phyloP scores from a whole-genome alignment of 2,329 filamentous ascomycete species.

The Neopestalotiopsis sp. region DNA sequence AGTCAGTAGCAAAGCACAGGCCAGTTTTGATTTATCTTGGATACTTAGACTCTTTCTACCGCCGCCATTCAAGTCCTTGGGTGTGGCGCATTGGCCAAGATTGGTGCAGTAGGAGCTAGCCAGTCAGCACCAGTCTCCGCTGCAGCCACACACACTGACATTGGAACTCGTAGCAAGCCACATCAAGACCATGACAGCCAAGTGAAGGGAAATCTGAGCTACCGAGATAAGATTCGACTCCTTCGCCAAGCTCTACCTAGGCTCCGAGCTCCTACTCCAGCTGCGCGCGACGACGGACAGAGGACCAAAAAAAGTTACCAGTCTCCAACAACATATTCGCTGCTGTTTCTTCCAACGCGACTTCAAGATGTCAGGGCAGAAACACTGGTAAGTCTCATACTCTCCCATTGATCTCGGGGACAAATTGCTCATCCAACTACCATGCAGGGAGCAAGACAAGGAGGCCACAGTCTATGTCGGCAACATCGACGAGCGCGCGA shows the following conservation, averaged over 20 bases:
- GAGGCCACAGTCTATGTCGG: conserved; percentile 98
- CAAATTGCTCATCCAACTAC: not conserved
- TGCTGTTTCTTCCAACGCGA: not conserved
- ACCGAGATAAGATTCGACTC: not conserved
- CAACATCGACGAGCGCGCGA: conserved; percentile 96
- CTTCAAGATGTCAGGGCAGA: conserved; percentile 44
- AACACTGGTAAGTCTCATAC: conserved; percentile 37
- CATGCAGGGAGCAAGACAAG: conserved; percentile 90
- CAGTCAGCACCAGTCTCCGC: too few species aligned
- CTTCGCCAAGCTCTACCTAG: not conserved
- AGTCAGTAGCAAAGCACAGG: not conserved
- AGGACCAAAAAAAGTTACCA: not conserved
- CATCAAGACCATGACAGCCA: not conserved
- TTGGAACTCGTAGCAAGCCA: too few species aligned
- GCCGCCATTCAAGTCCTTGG: too few species aligned
- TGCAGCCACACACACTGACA: too few species aligned
- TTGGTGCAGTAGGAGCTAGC: too few species aligned
- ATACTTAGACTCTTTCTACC: too few species aligned
- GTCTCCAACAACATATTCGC: conserved; percentile 2
- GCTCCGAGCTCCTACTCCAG: conserved; percentile 9
- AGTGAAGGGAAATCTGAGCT: not conserved
- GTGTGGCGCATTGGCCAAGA: too few species aligned
- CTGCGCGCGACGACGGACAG: not conserved
- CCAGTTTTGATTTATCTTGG: not conserved
- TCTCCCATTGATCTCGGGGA: not conserved